Percentiles rank a stretch among this genome's conserved stretches.
Conservation (phyloP, 495 filamentous ascomycete genomes). For the Geopyxis carbonaria region DNA sequence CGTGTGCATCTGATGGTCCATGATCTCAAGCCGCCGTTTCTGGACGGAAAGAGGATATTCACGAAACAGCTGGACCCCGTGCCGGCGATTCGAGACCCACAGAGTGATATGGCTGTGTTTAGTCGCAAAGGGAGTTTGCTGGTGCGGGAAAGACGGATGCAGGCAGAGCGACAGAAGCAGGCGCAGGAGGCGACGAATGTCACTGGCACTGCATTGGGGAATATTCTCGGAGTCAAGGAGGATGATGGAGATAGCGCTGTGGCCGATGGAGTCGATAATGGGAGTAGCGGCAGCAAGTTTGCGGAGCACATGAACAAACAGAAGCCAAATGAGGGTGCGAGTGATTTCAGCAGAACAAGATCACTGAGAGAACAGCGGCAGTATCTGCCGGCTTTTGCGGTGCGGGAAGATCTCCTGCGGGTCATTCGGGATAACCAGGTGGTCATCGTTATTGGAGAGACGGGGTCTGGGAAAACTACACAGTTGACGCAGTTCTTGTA, state of each 20-base stretch:
- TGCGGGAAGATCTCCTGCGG: conserved; percentile 83
- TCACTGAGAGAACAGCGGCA: conserved; percentile 81
- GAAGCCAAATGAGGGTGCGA: conserved; percentile 52
- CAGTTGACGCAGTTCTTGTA: conserved; percentile 90
- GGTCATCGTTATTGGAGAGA: conserved; percentile 89
- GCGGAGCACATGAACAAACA: conserved; percentile 70
- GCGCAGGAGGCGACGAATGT: conserved; percentile 90
- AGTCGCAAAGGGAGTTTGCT: conserved; percentile 89
- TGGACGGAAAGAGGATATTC: conserved; percentile 89
- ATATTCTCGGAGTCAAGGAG: conserved; percentile 86
- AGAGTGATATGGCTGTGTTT: conserved; percentile 98
- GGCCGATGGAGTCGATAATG: conserved; percentile 43
- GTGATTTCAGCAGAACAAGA: conserved; percentile 84
- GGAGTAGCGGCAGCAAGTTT: conserved; percentile 64
- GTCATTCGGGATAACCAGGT: conserved; percentile 97
- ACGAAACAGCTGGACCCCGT: conserved; percentile 95
- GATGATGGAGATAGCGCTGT: conserved; percentile 38
- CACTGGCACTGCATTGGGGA: conserved; percentile 80
- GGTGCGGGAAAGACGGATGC: conserved; percentile 76
- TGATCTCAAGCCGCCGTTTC: conserved; percentile 84
- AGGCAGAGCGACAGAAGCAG: conserved; percentile 85
- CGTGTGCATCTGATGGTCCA: conserved; percentile 85
- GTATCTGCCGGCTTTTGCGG: conserved; percentile 89
- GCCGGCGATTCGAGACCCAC: conserved; percentile 77
- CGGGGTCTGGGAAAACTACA: conserved; percentile 93